phyloP scores from a whole-genome alignment of 441 rosid genomes.

The Omphalea diandra region DNA sequence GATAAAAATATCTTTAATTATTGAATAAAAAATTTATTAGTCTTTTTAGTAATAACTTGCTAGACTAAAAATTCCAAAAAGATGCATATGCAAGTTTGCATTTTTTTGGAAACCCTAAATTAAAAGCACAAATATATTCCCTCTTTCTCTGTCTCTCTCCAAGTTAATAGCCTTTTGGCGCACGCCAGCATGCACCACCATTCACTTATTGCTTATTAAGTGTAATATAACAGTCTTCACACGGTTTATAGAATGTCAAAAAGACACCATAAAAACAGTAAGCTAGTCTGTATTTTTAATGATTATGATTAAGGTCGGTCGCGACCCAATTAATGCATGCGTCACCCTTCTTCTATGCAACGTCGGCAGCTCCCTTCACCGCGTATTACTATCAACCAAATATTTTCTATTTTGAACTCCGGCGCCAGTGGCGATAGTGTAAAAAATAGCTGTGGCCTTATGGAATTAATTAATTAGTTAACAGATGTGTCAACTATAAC shows the following conservation, averaged over 20 bases:
- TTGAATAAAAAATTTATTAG: too few relatives aligned
- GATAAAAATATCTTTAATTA: too few relatives aligned
- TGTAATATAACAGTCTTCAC: background rate
- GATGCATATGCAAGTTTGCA: too few relatives aligned
- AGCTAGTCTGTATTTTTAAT: background rate
- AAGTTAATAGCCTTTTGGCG: too few relatives aligned
- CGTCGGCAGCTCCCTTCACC: background rate
- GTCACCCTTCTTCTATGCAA: constrained; percentile 3
- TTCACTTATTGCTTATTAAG: background rate
- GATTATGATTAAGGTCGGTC: constrained; percentile 35
- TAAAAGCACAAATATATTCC: too few relatives aligned
- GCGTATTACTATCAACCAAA: background rate
- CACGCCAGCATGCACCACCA: too few relatives aligned
- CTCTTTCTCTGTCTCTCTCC: too few relatives aligned
- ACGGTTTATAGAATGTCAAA: constrained; percentile 36
- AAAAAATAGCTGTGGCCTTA: background rate
- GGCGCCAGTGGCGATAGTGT: background rate
- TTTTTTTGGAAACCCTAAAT: too few relatives aligned
- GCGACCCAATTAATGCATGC: constrained; percentile 24
- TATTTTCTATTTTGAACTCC: background rate
- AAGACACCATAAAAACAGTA: background rate
- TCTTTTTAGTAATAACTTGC: too few relatives aligned
- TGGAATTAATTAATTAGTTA: background rate
- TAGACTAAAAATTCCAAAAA: too few relatives aligned
- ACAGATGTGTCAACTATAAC: background rate